phyloP scores from a whole-genome alignment of 768 basidiomycete genomes.

The Pulveroboletus sp. region DNA sequence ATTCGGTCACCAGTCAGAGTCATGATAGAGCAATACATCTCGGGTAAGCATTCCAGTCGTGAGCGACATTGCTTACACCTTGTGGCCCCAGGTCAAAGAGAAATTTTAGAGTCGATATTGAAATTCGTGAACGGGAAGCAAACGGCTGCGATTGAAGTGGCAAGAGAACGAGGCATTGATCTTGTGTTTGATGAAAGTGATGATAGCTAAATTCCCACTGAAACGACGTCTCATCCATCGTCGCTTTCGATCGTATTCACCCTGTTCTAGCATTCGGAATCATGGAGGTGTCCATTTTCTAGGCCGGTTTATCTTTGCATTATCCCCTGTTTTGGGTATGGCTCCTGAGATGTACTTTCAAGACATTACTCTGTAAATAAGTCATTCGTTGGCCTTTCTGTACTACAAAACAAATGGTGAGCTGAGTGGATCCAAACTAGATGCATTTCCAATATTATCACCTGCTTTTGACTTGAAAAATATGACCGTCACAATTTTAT shows the following conservation, averaged over 20 bases:
- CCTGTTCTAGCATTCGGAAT: background rate
- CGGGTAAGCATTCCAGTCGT: constrained; percentile 40
- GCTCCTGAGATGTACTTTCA: no score
- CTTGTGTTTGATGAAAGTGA: constrained; percentile 42
- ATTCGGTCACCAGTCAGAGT: constrained; percentile 52
- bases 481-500: no score
- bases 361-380: no score
- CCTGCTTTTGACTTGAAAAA: no score
- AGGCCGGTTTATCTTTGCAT: background rate
- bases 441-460: no score
- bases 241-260: background rate
- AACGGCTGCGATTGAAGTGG: constrained; percentile 41
- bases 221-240: background rate
- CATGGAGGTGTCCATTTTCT: background rate
- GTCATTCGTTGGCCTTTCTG: no score
- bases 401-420: no score
- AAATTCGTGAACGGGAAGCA: constrained; percentile 46
- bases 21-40: constrained; percentile 68
- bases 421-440: no score
- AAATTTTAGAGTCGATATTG: constrained; percentile 54
- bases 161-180: constrained; percentile 50
- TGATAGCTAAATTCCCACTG: constrained; percentile 4
- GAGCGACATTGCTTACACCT: background rate
- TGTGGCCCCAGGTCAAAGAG: constrained; percentile 46
- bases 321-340: no score